A percentile compares a stretch with the other conserved stretches of the same genome.
phyloP scores from a whole-genome alignment of 208 protist species.

The Borovskyia barvae region DNA sequence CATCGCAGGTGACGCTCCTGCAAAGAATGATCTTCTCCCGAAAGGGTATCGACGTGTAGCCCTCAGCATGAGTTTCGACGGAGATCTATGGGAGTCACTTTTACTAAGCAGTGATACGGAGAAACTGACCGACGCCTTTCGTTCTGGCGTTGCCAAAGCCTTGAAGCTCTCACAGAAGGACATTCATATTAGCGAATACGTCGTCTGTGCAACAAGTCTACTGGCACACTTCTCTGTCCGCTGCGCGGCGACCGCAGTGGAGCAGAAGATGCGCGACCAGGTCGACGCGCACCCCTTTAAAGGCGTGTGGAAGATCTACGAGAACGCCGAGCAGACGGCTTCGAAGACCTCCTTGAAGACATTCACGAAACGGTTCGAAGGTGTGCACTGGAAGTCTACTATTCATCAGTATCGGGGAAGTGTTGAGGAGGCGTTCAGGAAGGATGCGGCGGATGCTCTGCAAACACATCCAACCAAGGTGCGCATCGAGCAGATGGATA shows the following conservation, averaged over 20 bases:
- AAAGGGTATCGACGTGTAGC: constrained; percentile 13
- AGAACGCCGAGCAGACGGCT: constrained; percentile 15
- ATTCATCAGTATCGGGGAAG: constrained; percentile 17
- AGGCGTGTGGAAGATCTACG: constrained; percentile 28
- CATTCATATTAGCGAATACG: constrained; percentile 22
- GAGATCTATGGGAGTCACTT: constrained; percentile 30
- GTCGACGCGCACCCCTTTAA: constrained; percentile 26
- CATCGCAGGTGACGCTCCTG: too few relatives aligned
- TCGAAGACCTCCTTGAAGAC: neutral
- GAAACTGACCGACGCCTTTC: constrained; percentile 30
- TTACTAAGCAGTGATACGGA: constrained; percentile 22
- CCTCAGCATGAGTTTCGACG: constrained; percentile 52
- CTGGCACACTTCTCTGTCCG: constrained; percentile 16
- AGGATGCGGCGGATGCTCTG: constrained; percentile 40
- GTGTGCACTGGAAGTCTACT: constrained; percentile 41
- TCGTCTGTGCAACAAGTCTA: constrained; percentile 16
- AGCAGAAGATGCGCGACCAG: constrained; percentile 3
- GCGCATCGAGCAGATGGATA: constrained; percentile 23
- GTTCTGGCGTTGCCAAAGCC: constrained; percentile 31
- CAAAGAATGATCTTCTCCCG: too few relatives aligned
- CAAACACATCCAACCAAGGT: constrained; percentile 22
- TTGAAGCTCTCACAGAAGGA: constrained; percentile 20
- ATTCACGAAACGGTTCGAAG: constrained; percentile 42
- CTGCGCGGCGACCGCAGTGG: neutral
- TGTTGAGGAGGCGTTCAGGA: constrained; percentile 29